Conservation (phyloP, 116 monocot species). For the Posidonia oceanica region DNA sequence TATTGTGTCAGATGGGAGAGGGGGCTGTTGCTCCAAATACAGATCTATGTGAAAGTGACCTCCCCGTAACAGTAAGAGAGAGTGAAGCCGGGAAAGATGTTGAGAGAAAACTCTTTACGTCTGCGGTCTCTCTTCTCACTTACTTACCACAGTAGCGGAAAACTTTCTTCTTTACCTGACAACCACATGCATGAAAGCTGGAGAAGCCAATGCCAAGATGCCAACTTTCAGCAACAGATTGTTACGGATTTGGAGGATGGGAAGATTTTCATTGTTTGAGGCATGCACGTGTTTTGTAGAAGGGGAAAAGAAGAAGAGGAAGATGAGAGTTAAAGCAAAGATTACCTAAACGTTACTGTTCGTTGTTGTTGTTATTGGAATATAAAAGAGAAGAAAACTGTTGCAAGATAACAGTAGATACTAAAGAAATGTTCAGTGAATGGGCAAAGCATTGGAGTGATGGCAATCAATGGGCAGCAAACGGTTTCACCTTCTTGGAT, state of each 20-base stretch:
- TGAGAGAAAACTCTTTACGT: no score
- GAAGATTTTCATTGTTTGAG: no score
- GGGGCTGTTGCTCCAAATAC: neutral
- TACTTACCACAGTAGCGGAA: neutral
- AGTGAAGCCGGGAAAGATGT: no score
- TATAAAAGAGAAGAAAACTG: neutral
- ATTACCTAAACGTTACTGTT: no score
- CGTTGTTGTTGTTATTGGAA: neutral
- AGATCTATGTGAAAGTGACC: neutral
- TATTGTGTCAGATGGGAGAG: neutral
- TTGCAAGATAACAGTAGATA: no score
- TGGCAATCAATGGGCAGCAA: conserved; percentile 2
- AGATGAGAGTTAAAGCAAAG: neutral
- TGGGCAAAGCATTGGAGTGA: neutral
- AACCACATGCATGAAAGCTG: conserved; percentile 5
- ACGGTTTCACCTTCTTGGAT: neutral
- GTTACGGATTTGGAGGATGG: no score
- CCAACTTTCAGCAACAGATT: neutral
- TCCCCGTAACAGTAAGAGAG: no score
- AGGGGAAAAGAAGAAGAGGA: neutral
- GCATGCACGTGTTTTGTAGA: no score
- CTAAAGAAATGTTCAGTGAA: no score
- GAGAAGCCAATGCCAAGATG: neutral
- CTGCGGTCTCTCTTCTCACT: no score
- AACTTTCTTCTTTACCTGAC: neutral